Percentiles rank a stretch among this genome's conserved stretches.
These are phyloP conservation scores for Pseudogymnoascus destructans DNA, from an alignment of 2,329 filamentous ascomycete species.

Conservation along the genomic window DNA sequence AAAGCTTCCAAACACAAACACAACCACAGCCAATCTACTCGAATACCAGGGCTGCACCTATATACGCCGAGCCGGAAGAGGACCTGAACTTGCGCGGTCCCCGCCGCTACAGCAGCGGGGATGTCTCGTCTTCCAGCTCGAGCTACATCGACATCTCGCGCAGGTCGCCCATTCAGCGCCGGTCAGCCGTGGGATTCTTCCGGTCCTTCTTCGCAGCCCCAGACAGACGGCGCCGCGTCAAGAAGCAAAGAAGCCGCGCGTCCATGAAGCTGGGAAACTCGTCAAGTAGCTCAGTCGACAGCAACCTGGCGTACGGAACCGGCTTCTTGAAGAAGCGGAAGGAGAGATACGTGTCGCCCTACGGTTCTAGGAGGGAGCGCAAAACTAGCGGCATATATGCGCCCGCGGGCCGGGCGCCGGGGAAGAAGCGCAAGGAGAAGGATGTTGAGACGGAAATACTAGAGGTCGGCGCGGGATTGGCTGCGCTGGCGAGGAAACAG, in stretches of 20 bases:
- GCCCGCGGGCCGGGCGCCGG: not conserved
- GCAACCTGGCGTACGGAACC: conserved; percentile 54
- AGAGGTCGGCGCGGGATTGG: conserved; percentile 34
- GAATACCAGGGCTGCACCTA: conserved; percentile 5
- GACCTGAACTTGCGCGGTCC: conserved; percentile 2
- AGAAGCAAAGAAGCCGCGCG: conserved; percentile 35
- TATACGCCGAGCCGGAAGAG: conserved; percentile 3
- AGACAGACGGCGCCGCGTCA: conserved; percentile 35
- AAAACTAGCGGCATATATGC: not conserved
- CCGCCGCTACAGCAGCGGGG: conserved; percentile 3
- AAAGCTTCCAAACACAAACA: not conserved
- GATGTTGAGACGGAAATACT: conserved; percentile 33
- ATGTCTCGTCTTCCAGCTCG: conserved; percentile 37
- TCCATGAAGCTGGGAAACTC: conserved; percentile 48
- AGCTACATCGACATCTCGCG: conserved; percentile 56
- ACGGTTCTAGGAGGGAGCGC: not conserved
- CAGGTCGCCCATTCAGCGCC: conserved; percentile 34
- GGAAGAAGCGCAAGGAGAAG: conserved; percentile 16
- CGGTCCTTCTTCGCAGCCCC: conserved; percentile 50
- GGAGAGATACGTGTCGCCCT: not conserved
- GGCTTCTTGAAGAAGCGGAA: conserved; percentile 29
- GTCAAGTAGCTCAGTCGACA: conserved; percentile 54
- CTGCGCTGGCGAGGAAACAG: conserved; percentile 31
- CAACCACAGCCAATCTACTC: not conserved
- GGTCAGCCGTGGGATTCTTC: conserved; percentile 38